Conservation (phyloP, 2,329 filamentous ascomycete species). For the Aspergillus eucalypticola region DNA sequence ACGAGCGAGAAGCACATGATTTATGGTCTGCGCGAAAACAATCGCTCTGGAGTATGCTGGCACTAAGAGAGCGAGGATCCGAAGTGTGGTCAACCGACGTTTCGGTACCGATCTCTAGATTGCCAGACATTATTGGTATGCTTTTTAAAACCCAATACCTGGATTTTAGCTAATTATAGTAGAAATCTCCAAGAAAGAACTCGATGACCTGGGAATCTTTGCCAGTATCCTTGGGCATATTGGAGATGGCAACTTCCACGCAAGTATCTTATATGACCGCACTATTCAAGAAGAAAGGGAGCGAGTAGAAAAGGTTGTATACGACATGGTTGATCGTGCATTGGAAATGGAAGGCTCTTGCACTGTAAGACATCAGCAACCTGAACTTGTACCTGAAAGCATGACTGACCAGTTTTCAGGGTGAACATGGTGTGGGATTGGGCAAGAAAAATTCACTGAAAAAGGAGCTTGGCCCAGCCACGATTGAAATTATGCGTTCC, state of each 20-base stretch:
- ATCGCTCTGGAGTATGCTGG: slow-evolving; percentile 62
- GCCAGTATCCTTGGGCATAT: slow-evolving; percentile 87
- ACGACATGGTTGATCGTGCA: slow-evolving; percentile 87
- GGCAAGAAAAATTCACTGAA: slow-evolving; percentile 80
- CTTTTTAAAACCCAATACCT: neutral
- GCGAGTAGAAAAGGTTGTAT: slow-evolving; percentile 77
- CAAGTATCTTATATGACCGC: slow-evolving; percentile 84
- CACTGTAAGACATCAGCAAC: slow-evolving; percentile 54
- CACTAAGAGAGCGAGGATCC: slow-evolving; percentile 55
- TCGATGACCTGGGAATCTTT: slow-evolving; percentile 82
- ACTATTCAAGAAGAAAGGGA: slow-evolving; percentile 67
- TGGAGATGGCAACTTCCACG: slow-evolving; percentile 93
- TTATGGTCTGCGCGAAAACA: slow-evolving; percentile 64
- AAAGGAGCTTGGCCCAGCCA: slow-evolving; percentile 77
- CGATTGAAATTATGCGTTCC: slow-evolving; percentile 78
- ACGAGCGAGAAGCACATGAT: slow-evolving; percentile 55
- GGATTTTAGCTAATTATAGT: slow-evolving; percentile 35
- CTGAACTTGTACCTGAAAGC: neutral
- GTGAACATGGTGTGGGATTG: slow-evolving; percentile 82
- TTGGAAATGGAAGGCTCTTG: slow-evolving; percentile 93
- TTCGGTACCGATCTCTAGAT: slow-evolving; percentile 60
- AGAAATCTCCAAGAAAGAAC: slow-evolving; percentile 84
- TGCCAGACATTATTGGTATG: slow-evolving; percentile 63
- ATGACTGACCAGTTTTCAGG: slow-evolving; percentile 39
- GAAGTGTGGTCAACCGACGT: slow-evolving; percentile 65